Conservation (phyloP, 192 early-diverging fungal genomes). For the Backusella westeae region DNA sequence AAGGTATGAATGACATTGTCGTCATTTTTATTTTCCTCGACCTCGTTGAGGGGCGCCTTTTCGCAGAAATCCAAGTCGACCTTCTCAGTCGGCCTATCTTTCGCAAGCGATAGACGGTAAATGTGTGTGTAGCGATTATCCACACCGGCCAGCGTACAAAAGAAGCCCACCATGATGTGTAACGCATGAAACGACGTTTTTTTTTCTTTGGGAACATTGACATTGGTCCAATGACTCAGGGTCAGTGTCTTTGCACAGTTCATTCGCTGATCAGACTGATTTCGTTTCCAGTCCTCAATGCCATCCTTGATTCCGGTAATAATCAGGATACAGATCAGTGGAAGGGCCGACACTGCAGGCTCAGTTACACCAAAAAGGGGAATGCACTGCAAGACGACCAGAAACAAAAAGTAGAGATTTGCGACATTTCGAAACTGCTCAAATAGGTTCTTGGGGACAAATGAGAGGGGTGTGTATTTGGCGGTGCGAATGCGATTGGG, state of each 20-base stretch:
- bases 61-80: constrained; percentile 8
- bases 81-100: neutral
- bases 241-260: constrained; percentile 67
- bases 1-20: neutral
- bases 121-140: constrained; percentile 31
- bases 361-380: constrained; percentile 62
- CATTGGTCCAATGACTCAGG: constrained; percentile 61
- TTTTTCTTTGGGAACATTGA: constrained; percentile 44
- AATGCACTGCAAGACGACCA: constrained; percentile 83
- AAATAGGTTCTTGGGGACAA: constrained; percentile 96
- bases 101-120: constrained; percentile 10
- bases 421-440: constrained; percentile 96
- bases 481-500: constrained; percentile 83
- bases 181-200: constrained; percentile 6
- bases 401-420: constrained; percentile 93
- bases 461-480: constrained; percentile 90
- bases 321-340: constrained; percentile 75
- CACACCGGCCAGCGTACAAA: constrained; percentile 23
- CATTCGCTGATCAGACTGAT: constrained; percentile 78
- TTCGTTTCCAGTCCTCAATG: constrained; percentile 90
- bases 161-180: constrained; percentile 13
- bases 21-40: neutral
- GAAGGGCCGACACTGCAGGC: constrained; percentile 80
- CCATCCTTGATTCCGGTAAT: constrained; percentile 88
- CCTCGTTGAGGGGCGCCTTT: constrained; percentile 6